Percentiles rank a stretch among this genome's conserved stretches.
These are phyloP conservation scores for Colletotrichum ledebouriae DNA, from an alignment of 2,329 filamentous ascomycete genomes.

Conservation along the genomic window DNA sequence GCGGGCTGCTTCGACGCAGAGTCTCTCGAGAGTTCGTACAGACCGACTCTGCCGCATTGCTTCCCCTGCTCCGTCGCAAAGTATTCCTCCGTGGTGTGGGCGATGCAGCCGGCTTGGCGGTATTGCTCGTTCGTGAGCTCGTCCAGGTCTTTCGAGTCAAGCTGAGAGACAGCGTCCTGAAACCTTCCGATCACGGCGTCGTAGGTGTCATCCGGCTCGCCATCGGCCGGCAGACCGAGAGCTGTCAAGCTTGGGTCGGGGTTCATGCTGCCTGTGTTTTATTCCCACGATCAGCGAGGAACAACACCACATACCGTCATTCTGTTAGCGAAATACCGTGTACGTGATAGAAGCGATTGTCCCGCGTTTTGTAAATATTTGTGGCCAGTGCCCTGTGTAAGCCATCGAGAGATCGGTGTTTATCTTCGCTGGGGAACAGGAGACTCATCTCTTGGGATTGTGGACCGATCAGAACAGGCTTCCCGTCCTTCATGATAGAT, in stretches of 20 bases:
- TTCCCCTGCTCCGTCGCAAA: conserved; percentile 46
- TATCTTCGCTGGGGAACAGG: conserved; percentile 25
- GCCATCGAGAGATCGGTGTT: conserved; percentile 4
- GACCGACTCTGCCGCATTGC: conserved; percentile 41
- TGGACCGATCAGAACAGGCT: background rate
- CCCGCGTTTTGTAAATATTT: conserved; percentile 47
- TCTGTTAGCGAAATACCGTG: conserved; percentile 30
- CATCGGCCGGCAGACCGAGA: no score
- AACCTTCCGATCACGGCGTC: background rate
- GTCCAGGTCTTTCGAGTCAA: conserved; percentile 44
- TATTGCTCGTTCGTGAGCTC: conserved; percentile 43
- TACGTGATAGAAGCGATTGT: conserved; percentile 44
- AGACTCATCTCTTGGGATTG: background rate
- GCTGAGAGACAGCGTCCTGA: conserved; percentile 35
- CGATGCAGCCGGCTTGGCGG: conserved; percentile 48
- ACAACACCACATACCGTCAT: no score
- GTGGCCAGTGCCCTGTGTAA: conserved; percentile 34
- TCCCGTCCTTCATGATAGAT: background rate
- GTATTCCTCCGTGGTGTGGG: conserved; percentile 46
- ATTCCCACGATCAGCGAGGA: no score
- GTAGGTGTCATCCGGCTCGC: no score
- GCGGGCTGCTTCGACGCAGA: conserved; percentile 43
- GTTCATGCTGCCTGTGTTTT: conserved; percentile 28
- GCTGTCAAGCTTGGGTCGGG: conserved; percentile 36
- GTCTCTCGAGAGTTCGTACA: conserved; percentile 41